Base-by-base conservation (phyloP, 805 yeast genomes). In the Barnettozyma californica region DNA sequence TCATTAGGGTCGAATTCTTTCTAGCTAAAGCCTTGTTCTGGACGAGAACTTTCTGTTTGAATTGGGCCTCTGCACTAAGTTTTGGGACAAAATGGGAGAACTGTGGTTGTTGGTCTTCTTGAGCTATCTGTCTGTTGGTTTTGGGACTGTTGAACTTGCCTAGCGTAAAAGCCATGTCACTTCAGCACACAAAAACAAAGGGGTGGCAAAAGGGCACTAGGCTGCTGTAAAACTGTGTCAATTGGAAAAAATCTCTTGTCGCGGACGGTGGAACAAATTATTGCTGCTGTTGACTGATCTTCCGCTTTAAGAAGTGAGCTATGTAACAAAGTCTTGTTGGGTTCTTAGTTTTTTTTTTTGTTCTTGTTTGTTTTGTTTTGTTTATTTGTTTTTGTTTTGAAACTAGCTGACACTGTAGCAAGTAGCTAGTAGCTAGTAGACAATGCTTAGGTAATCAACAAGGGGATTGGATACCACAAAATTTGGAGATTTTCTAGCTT, bases 21-120 rank as follows among this genome's bases (percentile, higher is more conserved):
- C 73, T 77, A 1, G 87, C 87, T 25, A 85, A 63, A n/a, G 76
- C 73, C 46, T 70, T 71, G 62, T 84, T 84, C 57, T 64, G 73
- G 43, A 53, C 60, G 39, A 57, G 58, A 48, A 60, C 63, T 10
- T 56, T 63, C 47, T 52, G 54, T 33, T 54, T 64, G n/a, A 61
- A 44, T 8, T 53, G 52, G 16, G 45, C 51, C n/a, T 44, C 46
- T 13, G 52, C 14, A n/a, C 31, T 44, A 9, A 44, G 19, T 21
- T 47, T 47, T 21, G 50, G 47, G 10, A 23, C 19, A 19, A 47
- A 47, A 29, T 39, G 47, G 10, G 43, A n/a, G 13, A 47, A 44
- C 41, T 43, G 47, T n/a, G 47, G 51, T 16, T 48, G 44, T 16
- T 45, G 50, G 29, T 41, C 43, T 29, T 18, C 41, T 46, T 44